These are phyloP conservation scores for Camelina laxa DNA, from an alignment of 345 rosid species.

Conservation along the genomic window DNA sequence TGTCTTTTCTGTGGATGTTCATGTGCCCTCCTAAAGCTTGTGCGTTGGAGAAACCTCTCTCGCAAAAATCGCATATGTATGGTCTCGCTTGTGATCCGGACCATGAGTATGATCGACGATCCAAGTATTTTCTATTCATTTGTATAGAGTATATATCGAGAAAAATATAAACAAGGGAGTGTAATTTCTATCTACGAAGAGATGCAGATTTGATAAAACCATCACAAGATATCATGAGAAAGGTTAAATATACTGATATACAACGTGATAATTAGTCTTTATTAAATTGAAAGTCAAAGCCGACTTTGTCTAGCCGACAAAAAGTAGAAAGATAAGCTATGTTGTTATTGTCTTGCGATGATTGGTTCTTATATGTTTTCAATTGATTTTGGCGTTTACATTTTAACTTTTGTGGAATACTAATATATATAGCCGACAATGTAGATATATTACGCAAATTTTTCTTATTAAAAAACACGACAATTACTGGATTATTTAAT, in stretches of 20 bases:
- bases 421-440: slow-evolving; percentile 15
- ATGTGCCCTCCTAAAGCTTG: slow-evolving; percentile 96
- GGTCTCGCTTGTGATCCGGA: slow-evolving; percentile 43
- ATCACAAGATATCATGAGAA: not conserved
- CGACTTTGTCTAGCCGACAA: slow-evolving; percentile 34
- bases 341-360: not conserved
- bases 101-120: slow-evolving; percentile 43
- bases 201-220: not conserved
- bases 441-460: not conserved
- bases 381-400: not conserved
- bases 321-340: not conserved
- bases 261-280: not conserved
- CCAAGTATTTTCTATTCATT: slow-evolving; percentile 40
- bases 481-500: too few relatives aligned
- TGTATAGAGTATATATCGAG: slow-evolving; percentile 6
- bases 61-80: slow-evolving; percentile 80
- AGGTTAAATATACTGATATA: not conserved
- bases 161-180: not conserved
- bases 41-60: slow-evolving; percentile 89
- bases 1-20: slow-evolving; percentile 83
- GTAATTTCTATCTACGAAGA: not conserved
- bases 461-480: not conserved
- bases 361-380: not conserved
- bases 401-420: not conserved
- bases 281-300: slow-evolving; percentile 13